Evolutionary conservation across 768 basidiomycete species (phyloP).

Genomic region (Agaricus blazei): DNA sequence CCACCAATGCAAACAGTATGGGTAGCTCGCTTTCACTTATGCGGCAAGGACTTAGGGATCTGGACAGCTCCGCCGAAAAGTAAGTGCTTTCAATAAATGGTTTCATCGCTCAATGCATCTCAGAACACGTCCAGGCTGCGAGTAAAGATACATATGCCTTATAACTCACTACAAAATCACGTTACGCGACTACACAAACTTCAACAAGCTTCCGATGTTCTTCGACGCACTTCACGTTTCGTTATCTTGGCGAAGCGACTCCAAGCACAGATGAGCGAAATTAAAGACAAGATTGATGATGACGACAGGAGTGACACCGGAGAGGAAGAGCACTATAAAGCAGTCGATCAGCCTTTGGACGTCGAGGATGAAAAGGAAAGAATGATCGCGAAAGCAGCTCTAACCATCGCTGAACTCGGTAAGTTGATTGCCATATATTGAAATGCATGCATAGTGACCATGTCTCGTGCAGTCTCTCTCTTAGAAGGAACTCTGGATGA

Average conservation of each 20-base stretch:
- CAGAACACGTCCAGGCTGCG: constrained; percentile 51
- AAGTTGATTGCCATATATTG: constrained; percentile 20
- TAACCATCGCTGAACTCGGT: constrained; percentile 91
- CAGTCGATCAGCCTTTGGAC: constrained; percentile 26
- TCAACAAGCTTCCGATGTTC: constrained; percentile 78
- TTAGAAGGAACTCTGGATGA: constrained; percentile 36
- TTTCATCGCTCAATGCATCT: neutral
- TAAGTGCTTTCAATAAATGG: constrained; percentile 23
- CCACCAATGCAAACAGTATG: constrained; percentile 68
- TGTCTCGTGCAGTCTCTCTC: constrained; percentile 36
- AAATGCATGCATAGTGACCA: neutral
- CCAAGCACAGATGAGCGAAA: constrained; percentile 79
- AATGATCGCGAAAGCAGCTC: constrained; percentile 87
- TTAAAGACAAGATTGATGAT: constrained; percentile 29
- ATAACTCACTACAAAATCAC: constrained; percentile 64
- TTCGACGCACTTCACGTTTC: constrained; percentile 82
- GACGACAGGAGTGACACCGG: constrained; percentile 14
- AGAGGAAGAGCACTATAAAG: constrained; percentile 14
- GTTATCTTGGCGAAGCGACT: constrained; percentile 77
- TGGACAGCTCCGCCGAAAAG: constrained; percentile 78
- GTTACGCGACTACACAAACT: constrained; percentile 73
- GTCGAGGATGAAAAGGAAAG: constrained; percentile 80
- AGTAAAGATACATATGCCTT: constrained; percentile 80
- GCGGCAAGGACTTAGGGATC: constrained; percentile 62
- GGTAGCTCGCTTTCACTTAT: constrained; percentile 67